phyloP scores from a whole-genome alignment of 2,329 filamentous ascomycete species.

The Penicillium sp. region DNA sequence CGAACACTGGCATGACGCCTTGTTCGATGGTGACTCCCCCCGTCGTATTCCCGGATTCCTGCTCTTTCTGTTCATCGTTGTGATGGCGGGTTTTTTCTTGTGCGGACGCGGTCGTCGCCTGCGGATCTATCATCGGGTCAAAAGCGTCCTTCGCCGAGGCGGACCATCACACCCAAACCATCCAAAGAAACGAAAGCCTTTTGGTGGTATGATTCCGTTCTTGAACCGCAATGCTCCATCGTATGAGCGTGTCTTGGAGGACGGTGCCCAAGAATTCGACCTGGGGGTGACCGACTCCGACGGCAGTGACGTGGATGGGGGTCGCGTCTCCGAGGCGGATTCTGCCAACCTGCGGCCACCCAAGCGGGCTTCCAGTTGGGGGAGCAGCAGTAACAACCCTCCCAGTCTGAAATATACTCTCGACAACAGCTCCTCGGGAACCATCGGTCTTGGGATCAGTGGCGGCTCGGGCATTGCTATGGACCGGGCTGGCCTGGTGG shows the following conservation, averaged over 20 bases:
- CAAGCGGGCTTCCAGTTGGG: conserved; percentile 35
- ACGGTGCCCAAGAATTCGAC: conserved; percentile 73
- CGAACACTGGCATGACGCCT: conserved; percentile 59
- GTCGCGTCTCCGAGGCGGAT: conserved; percentile 58
- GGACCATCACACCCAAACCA: conserved; percentile 33
- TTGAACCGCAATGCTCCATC: conserved; percentile 41
- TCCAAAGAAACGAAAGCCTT: conserved; percentile 57
- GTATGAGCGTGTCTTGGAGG: conserved; percentile 85
- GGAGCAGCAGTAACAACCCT: conserved; percentile 28
- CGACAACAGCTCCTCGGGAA: conserved; percentile 42
- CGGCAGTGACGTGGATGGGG: conserved; percentile 56
- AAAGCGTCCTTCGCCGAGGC: conserved; percentile 30
- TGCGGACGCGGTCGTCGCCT: conserved; percentile 73
- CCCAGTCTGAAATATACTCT: conserved; percentile 39
- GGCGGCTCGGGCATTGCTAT: conserved; percentile 43
- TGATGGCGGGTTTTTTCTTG: conserved; percentile 68
- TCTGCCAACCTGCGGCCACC: conserved; percentile 59
- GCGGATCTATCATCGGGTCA: conserved; percentile 58
- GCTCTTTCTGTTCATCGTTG: conserved; percentile 70
- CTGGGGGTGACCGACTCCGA: conserved; percentile 62
- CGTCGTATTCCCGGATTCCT: conserved; percentile 71
- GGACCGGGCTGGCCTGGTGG: conserved; percentile 68
- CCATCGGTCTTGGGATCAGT: conserved; percentile 38
- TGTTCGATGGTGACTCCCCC: conserved; percentile 65
- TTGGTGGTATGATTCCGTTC: conserved; percentile 53